Evolutionary conservation across 495 filamentous ascomycete species (phyloP), one percentile per base, ranked within the genome.

Genomic region (Podospora pseudocomata): DNA sequence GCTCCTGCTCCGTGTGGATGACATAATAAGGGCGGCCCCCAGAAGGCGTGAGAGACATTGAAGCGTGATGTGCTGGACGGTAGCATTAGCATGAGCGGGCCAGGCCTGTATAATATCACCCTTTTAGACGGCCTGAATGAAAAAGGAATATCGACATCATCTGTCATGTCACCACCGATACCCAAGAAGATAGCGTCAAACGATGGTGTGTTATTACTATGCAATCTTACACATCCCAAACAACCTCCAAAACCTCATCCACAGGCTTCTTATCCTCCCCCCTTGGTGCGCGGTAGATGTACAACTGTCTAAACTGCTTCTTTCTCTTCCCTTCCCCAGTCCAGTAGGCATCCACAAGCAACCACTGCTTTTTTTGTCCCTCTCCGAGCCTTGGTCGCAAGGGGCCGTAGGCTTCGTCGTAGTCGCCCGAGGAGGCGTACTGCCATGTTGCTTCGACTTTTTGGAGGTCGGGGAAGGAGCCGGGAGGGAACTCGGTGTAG

Each of bases 391-490:
- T 66, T 11, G 67, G 34, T 34, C 87, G 80, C 27, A 89, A 76
- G 28, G 82, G 81, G 59, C 85, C 86, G 39, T 88, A 78, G 44
- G 82, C 81, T 34, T 80, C 79, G 54, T 86, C 84, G 69, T 80
- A 89, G 55, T 67, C n/a, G 2, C 16, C 65, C 44, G 79, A 79
- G 16, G 75, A 76, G 54, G 83, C 81, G 56, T 84, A 82, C n/a
- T 77, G 79, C 86, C 85, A 90, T 19, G 88, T 91, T 71, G 84
- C 86, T 76, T 91, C 88, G 66, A 86, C 80, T 26, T 79, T 78
- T 63, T 81, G 79, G 32, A 91, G 80, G 69, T 89, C 82, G 56
- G 82, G 66, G 11, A 83, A 79, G 2, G 39, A 49, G 7, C 63
- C 83, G 18, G 83, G 80, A 2, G 76, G 81, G 68, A 89, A 91